Evolutionary conservation across 2,329 filamentous ascomycete species (phyloP).

Genomic region (Hymenoscyphus repandus): DNA sequence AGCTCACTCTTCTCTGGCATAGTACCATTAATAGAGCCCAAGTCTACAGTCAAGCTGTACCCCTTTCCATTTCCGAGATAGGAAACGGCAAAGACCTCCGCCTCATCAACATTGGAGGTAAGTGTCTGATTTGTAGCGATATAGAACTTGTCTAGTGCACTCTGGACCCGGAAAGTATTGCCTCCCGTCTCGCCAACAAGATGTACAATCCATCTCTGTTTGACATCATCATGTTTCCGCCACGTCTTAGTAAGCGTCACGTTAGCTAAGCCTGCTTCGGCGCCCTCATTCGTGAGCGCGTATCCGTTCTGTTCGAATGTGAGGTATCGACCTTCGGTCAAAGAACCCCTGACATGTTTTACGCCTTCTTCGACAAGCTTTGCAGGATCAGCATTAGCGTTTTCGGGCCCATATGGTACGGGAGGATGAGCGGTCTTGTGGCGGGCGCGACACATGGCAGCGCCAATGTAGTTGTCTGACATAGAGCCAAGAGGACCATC

Average conservation of each 20-base stretch:
- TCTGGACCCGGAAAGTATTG: constrained; percentile 33
- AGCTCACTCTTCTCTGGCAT: background rate
- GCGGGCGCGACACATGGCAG: constrained; percentile 38
- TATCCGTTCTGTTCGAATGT: constrained; percentile 41
- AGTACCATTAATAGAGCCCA: background rate
- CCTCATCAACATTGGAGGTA: background rate
- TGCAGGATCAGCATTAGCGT: constrained; percentile 34
- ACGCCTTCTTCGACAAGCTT: constrained; percentile 45
- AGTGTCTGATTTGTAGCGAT: constrained; percentile 16
- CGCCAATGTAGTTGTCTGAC: constrained; percentile 42
- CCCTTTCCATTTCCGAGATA: constrained; percentile 12
- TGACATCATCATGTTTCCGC: constrained; percentile 33
- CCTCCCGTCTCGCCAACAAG: constrained; percentile 29
- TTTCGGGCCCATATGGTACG: constrained; percentile 40
- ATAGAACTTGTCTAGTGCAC: constrained; percentile 36
- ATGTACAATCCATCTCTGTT: constrained; percentile 46
- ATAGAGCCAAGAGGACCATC: constrained; percentile 7
- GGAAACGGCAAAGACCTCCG: constrained; percentile 9
- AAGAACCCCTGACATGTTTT: constrained; percentile 44
- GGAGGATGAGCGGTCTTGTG: constrained; percentile 36
- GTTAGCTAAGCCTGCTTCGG: background rate
- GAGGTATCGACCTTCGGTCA: constrained; percentile 52
- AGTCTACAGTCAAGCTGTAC: background rate
- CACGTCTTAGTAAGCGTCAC: constrained; percentile 24
- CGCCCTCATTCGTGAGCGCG: constrained; percentile 35